Evolutionary conservation across 257 asterid species (phyloP), one percentile per base, ranked within the genome.

Genomic region (Solanum pimpinellifolium): DNA sequence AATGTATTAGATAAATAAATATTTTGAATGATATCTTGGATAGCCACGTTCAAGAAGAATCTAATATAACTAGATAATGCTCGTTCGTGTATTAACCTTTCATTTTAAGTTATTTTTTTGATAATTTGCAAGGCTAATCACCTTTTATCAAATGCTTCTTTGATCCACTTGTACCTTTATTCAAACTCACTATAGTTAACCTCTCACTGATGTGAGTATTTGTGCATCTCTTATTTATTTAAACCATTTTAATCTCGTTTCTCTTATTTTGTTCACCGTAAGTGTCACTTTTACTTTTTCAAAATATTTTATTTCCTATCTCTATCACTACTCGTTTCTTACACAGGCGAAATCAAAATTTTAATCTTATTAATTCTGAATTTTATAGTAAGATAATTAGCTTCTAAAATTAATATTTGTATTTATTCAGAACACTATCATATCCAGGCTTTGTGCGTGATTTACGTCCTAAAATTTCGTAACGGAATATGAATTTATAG

Each of bases 141-240:
- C 4, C 5, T 65, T 11, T 1, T 11, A 11, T 12, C 3, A 65
- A 65, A 11, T 5, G 4, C 13, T 62, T 23, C 4, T 62, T 62
- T 0, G 1, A n/a, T 5, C 14, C 1, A 65, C 16, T 3, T 65
- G 4, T 65, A 5, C 0, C 16, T n/a, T 16, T 65, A 7, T 65
- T n/a, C 2, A n/a, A 0, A n/a, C 9, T n/a, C 33, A 23, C 12
- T 29, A 23, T 62, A 23, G 7, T 62, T 25, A 62, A 62, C 7
- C 70, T 62, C 31, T 62, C 2, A 62, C 2, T 23, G 13, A 23
- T 23, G 15, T 20, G 11, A 56, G 10, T 1, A 10, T 65, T 65
- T n/a, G 16, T 11, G 33, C 16, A 65, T 11, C 9, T 2, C 4
- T 0, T 10, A 0, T 62, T n/a, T n/a, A n/a, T n/a, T 2, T 11